phyloP scores from a whole-genome alignment of 345 rosid genomes.

The Cardamine chenopodiifolia region DNA sequence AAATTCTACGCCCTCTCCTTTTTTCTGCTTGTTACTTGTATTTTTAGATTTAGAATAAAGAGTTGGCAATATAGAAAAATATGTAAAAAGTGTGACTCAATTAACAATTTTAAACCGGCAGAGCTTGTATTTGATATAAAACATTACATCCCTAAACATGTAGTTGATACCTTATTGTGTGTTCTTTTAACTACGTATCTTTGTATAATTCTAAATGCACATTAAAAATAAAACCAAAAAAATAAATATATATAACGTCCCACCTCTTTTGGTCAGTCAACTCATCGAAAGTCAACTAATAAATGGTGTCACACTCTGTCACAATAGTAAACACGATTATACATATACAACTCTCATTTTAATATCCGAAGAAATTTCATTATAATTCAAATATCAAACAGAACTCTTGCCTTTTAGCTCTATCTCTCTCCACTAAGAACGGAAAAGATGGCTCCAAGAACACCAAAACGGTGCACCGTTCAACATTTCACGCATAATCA shows the following conservation, averaged over 20 bases:
- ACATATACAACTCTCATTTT: constrained; percentile 34
- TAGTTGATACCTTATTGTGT: constrained; percentile 5
- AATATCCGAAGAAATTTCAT: not conserved
- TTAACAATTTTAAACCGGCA: not conserved
- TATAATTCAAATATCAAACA: constrained; percentile 18
- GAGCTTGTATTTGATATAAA: not conserved
- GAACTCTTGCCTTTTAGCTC: not conserved
- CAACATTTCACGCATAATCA: constrained; percentile 47
- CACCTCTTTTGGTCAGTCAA: constrained; percentile 31
- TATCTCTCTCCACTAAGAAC: not conserved
- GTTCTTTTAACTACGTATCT: constrained; percentile 2
- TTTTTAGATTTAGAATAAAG: not conserved
- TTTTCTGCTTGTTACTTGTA: too few species aligned
- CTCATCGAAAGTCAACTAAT: constrained; percentile 34
- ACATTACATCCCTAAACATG: too few species aligned
- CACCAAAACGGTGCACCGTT: constrained; percentile 29
- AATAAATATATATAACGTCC: too few species aligned
- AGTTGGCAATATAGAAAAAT: not conserved
- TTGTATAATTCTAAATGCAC: constrained; percentile 4
- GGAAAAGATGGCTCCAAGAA: constrained; percentile 32
- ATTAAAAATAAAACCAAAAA: not conserved
- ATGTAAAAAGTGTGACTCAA: constrained; percentile 4
- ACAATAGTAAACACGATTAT: constrained; percentile 5
- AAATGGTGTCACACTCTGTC: constrained; percentile 27
- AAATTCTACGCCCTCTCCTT: too few species aligned